Evolutionary conservation across 2,329 filamentous ascomycete genomes (phyloP).

Genomic region (Whalleya microplaca): DNA sequence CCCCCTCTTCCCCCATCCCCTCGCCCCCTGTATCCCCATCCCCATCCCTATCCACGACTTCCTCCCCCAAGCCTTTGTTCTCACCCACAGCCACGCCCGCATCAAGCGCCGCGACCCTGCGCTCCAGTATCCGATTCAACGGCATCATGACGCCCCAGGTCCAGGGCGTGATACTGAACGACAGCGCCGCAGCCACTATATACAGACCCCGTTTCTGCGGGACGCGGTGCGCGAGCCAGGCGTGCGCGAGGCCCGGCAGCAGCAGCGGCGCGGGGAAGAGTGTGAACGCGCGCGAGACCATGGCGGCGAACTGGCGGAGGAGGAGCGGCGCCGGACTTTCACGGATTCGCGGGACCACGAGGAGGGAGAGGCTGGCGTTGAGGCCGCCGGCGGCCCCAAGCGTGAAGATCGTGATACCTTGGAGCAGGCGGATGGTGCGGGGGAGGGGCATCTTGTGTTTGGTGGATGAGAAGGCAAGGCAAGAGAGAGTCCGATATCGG

Average conservation of each 20-base stretch:
- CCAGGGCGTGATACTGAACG: conserved; percentile 55
- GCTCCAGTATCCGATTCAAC: conserved; percentile 47
- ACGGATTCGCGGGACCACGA: conserved; percentile 56
- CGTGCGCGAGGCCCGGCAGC: conserved; percentile 46
- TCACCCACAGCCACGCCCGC: not conserved
- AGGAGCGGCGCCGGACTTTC: conserved; percentile 58
- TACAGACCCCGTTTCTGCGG: conserved; percentile 42
- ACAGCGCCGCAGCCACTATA: conserved; percentile 48
- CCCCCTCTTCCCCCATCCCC: not conserved
- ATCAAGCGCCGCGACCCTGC: not conserved
- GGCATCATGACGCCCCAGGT: conserved; percentile 50
- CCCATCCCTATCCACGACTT: too few relatives aligned
- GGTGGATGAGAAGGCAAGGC: too few relatives aligned
- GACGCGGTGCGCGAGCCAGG: conserved; percentile 48
- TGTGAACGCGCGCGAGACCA: conserved; percentile 45
- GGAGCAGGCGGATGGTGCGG: conserved; percentile 46
- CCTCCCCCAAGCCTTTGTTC: not conserved
- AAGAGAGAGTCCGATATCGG: too few relatives aligned
- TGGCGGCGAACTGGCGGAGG: conserved; percentile 56
- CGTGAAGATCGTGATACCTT: conserved; percentile 54
- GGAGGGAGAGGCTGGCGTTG: conserved; percentile 45
- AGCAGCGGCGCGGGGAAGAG: conserved; percentile 44
- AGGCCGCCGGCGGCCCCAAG: conserved; percentile 49
- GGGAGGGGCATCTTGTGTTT: too few relatives aligned
- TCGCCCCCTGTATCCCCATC: too few relatives aligned